Evolutionary conservation across 225 moss, liverwort and hornwort genomes (phyloP).

Genomic region (Sphagnum tenellum): DNA sequence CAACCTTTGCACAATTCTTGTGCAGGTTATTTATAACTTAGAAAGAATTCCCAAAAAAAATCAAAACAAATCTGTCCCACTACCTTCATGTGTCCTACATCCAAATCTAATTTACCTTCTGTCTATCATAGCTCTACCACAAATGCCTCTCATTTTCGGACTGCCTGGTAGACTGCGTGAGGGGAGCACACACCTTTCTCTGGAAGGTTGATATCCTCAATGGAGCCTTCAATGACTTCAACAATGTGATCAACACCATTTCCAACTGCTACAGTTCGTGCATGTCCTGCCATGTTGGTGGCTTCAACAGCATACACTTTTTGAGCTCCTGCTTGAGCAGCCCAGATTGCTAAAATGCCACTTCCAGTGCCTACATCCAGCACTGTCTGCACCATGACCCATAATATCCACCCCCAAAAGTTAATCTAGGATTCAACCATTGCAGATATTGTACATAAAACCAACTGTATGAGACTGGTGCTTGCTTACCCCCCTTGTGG

Average conservation of each 20-base stretch:
- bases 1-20: too few species aligned
- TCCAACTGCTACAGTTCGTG: constrained; percentile 54
- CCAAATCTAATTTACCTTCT: too few species aligned
- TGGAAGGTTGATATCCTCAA: constrained; percentile 74
- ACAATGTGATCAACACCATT: constrained; percentile 67
- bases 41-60: background rate
- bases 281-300: constrained; percentile 86
- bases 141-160: too few species aligned
- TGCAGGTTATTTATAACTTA: too few species aligned
- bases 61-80: constrained; percentile 1
- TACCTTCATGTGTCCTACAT: too few species aligned
- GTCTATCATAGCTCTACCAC: too few species aligned
- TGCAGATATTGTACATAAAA: too few species aligned
- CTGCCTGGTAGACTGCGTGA: too few species aligned
- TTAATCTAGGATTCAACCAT: too few species aligned
- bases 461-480: too few species aligned
- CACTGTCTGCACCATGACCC: constrained; percentile 55
- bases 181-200: constrained; percentile 49
- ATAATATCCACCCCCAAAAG: too few species aligned
- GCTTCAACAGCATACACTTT: constrained; percentile 95
- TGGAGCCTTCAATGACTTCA: constrained; percentile 85
- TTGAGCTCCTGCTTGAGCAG: constrained; percentile 83
- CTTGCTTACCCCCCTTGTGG: too few species aligned
- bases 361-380: constrained; percentile 95
- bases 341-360: constrained; percentile 91